Percentiles rank a stretch among this genome's conserved stretches.
These are phyloP conservation scores for Cucumis variabilis DNA, from an alignment of 331 rosid species.

Conservation along the genomic window DNA sequence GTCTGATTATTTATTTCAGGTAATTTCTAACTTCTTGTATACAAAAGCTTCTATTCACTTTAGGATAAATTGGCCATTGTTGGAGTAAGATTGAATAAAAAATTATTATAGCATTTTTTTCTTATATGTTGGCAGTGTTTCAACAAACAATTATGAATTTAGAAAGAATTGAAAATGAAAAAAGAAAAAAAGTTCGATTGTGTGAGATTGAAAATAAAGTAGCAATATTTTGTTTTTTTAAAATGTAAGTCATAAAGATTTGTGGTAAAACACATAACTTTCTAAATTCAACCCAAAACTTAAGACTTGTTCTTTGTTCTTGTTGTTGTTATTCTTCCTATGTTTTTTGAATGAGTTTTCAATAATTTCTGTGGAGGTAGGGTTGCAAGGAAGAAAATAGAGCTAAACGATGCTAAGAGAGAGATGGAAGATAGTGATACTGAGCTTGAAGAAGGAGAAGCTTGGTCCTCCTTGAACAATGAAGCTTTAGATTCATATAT, in stretches of 20 bases:
- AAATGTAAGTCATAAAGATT: too few species aligned
- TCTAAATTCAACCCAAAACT: too few species aligned
- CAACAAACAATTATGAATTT: too few species aligned
- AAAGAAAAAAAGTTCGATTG: too few species aligned
- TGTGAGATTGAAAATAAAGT: too few species aligned
- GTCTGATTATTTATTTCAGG: background rate
- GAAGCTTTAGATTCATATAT: conserved; percentile 67
- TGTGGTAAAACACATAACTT: too few species aligned
- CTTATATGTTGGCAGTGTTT: too few species aligned
- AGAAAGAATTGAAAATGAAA: too few species aligned
- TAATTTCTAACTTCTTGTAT: background rate
- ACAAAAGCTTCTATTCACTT: background rate
- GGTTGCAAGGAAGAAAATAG: conserved; percentile 76
- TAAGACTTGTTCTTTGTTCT: background rate
- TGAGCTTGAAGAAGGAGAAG: conserved; percentile 99
- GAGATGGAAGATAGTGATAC: conserved; percentile 89
- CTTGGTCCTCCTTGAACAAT: conserved; percentile 73
- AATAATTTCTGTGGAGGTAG: conserved; percentile 79
- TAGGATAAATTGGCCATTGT: background rate
- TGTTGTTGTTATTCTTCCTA: conserved; percentile 17
- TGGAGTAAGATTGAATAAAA: background rate
- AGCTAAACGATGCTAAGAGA: conserved; percentile 42
- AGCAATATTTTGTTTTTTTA: too few species aligned
- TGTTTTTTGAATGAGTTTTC: conserved; percentile 20
- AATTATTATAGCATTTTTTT: too few species aligned